These are phyloP conservation scores for Saccharomycopsis javanensis DNA, from an alignment of 805 yeast species.

Conservation along the genomic window DNA sequence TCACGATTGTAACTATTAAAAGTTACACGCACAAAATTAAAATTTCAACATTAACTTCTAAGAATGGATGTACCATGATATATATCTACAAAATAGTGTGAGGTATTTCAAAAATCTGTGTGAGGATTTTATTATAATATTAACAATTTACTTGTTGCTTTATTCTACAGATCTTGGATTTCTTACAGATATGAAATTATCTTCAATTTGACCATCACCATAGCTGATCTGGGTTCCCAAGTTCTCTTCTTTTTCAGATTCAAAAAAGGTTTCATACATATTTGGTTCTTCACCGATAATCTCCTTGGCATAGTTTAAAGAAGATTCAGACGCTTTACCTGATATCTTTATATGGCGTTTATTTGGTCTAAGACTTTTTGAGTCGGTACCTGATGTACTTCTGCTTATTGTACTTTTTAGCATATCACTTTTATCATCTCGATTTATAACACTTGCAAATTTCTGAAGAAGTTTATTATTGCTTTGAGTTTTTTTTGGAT, in stretches of 20 bases:
- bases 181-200: background rate
- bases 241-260: slow-evolving; percentile 2
- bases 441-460: background rate
- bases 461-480: background rate
- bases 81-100: too few species aligned
- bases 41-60: background rate
- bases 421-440: background rate
- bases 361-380: background rate
- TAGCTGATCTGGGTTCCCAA: slow-evolving; percentile 11
- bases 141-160: background rate
- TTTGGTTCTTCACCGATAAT: background rate
- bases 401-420: background rate
- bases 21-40: background rate
- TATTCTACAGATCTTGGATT: background rate
- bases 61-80: background rate
- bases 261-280: background rate
- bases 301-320: slow-evolving; percentile 4
- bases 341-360: slow-evolving; percentile 7
- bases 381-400: slow-evolving; percentile 3
- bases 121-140: too few species aligned
- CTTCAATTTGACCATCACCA: slow-evolving; percentile 4
- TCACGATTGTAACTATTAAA: background rate
- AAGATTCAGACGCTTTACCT: slow-evolving; percentile 17
- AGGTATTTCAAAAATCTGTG: background rate
- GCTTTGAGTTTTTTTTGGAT: slow-evolving; percentile 28